Conservation (phyloP, 139 green algal species). For the Micromonas commoda region DNA sequence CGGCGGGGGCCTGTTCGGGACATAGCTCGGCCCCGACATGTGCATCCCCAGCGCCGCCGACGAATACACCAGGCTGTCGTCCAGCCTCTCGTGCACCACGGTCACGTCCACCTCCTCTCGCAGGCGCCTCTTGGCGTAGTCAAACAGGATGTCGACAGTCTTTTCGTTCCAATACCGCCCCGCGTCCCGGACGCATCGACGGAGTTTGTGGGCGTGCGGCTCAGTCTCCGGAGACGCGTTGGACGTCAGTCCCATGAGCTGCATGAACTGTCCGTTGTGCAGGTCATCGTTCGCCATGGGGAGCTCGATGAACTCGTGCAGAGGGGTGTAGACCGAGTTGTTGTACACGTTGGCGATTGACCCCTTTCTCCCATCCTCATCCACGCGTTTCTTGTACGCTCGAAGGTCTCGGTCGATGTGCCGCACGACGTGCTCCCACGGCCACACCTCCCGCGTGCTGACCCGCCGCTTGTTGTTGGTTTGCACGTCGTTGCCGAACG, state of each 20-base stretch:
- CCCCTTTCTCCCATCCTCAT: not conserved
- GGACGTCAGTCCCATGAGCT: constrained; percentile 24
- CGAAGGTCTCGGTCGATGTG: constrained; percentile 60
- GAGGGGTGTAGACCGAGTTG: constrained; percentile 66
- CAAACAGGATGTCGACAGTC: not conserved
- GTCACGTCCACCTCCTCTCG: not conserved
- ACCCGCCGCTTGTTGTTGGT: constrained; percentile 1
- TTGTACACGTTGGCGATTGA: constrained; percentile 63
- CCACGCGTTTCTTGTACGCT: not conserved
- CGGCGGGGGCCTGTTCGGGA: not conserved
- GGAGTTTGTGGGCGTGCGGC: not conserved
- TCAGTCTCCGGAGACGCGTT: not conserved
- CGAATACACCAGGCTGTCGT: not conserved
- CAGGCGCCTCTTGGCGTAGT: constrained; percentile 5
- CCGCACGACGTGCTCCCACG: constrained; percentile 76
- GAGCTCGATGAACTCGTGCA: constrained; percentile 67
- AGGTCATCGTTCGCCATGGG: constrained; percentile 28
- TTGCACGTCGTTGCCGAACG: not conserved
- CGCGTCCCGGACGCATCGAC: too few species aligned
- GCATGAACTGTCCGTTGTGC: constrained; percentile 29
- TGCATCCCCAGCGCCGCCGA: not conserved
- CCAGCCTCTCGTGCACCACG: constrained; percentile 3
- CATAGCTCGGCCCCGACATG: not conserved
- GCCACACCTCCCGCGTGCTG: constrained; percentile 79
- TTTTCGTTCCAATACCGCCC: too few species aligned